A percentile compares a stretch with the other conserved stretches of the same genome.
Evolutionary conservation across 495 filamentous ascomycete species (phyloP).

Genomic region (Aspergillus sclerotiicarbonarius): DNA sequence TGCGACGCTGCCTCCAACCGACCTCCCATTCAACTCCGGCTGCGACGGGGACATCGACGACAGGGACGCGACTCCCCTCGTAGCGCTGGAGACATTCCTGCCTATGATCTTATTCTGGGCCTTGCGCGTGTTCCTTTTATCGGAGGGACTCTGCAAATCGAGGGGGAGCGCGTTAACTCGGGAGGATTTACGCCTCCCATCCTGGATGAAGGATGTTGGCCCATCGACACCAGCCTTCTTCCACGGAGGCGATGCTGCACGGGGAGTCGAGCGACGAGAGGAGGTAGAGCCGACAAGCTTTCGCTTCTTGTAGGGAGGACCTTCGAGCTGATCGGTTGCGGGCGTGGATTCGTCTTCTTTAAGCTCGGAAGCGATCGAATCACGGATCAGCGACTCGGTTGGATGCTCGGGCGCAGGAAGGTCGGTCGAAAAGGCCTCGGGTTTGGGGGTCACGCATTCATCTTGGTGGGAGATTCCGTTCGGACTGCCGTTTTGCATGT

Average conservation of each 20-base stretch:
- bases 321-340: slow-evolving; percentile 38
- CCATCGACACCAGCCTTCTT: slow-evolving; percentile 85
- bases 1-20: slow-evolving; percentile 29
- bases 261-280: slow-evolving; percentile 47
- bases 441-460: slow-evolving; percentile 43
- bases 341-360: slow-evolving; percentile 29
- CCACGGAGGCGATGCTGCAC: slow-evolving; percentile 81
- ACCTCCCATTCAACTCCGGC: slow-evolving; percentile 32
- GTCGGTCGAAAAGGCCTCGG: slow-evolving; percentile 26
- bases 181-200: slow-evolving; percentile 83
- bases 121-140: slow-evolving; percentile 59
- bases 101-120: slow-evolving; percentile 29
- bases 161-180: slow-evolving; percentile 73
- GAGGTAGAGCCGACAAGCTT: slow-evolving; percentile 56
- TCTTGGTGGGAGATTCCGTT: slow-evolving; percentile 48
- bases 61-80: slow-evolving; percentile 32
- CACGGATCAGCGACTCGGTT: slow-evolving; percentile 27
- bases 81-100: slow-evolving; percentile 24
- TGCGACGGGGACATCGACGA: slow-evolving; percentile 34
- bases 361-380: slow-evolving; percentile 30
- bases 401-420: slow-evolving; percentile 23
- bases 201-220: slow-evolving; percentile 76
- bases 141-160: slow-evolving; percentile 63
- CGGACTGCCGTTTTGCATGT: slow-evolving; percentile 58
- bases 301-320: slow-evolving; percentile 69